These are phyloP conservation scores for Chrysoporthe austroafricana DNA, from an alignment of 2,329 filamentous ascomycete species.

Conservation along the genomic window DNA sequence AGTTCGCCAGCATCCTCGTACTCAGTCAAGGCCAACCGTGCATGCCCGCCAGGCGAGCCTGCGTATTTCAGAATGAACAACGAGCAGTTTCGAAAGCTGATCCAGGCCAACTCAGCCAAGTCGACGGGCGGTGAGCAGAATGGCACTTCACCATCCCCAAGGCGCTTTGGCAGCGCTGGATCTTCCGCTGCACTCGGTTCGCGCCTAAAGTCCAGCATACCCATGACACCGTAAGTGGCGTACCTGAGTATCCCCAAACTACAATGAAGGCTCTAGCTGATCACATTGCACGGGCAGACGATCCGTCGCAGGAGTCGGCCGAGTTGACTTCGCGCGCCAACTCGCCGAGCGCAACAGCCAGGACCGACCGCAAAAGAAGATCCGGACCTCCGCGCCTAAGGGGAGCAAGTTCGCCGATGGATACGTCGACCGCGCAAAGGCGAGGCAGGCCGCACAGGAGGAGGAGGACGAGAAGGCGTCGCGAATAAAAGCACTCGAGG, in stretches of 20 bases:
- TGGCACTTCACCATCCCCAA: conserved; percentile 47
- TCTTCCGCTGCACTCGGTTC: conserved; percentile 68
- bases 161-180: conserved; percentile 33
- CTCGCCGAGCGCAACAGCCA: conserved; percentile 72
- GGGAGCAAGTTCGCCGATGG: conserved; percentile 79
- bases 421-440: conserved; percentile 80
- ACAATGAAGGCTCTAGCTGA: background rate
- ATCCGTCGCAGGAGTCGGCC: conserved; percentile 58
- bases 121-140: conserved; percentile 44
- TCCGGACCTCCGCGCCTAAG: conserved; percentile 79
- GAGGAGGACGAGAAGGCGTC: conserved; percentile 60
- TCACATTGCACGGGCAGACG: conserved; percentile 52
- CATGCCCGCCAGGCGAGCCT: background rate
- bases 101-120: conserved; percentile 57
- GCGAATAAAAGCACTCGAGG: conserved; percentile 77
- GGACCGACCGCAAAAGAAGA: conserved; percentile 67
- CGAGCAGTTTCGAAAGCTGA: conserved; percentile 84
- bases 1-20: background rate
- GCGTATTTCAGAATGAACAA: conserved; percentile 76
- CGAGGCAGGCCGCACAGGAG: conserved; percentile 55
- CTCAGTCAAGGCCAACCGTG: background rate
- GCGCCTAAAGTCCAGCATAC: conserved; percentile 77
- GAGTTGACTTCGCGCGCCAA: conserved; percentile 80
- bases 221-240: conserved; percentile 83
- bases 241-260: background rate